Percentiles rank a stretch among this genome's conserved stretches.
Evolutionary conservation across 2,329 filamentous ascomycete genomes (phyloP).

Genomic region (Eurotiales sp.): DNA sequence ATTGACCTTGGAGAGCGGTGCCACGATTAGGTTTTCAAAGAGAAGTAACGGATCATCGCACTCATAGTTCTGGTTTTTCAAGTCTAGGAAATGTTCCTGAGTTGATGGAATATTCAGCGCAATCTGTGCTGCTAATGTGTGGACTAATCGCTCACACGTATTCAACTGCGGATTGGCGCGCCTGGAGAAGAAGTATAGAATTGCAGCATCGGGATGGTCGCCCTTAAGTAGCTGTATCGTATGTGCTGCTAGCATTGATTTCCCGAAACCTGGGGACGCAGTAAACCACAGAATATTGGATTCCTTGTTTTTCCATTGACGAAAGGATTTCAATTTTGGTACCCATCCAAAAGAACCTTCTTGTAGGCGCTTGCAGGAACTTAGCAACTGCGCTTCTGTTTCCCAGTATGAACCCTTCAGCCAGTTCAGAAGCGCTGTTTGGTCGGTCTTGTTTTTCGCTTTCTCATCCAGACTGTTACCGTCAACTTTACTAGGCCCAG

Average conservation of each 20-base stretch:
- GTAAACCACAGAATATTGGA: background rate
- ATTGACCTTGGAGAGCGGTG: background rate
- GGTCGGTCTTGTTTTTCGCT: background rate
- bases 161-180: background rate
- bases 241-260: background rate
- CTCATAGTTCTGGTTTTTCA: background rate
- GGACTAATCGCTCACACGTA: background rate
- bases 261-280: constrained; percentile 1
- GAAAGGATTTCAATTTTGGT: background rate
- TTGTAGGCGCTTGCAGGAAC: background rate
- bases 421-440: background rate
- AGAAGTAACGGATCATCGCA: background rate
- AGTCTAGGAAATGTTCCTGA: background rate
- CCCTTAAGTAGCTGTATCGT: background rate
- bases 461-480: too few species aligned
- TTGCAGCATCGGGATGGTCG: background rate
- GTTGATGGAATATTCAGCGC: background rate
- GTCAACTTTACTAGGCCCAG: too few species aligned
- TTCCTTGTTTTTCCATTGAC: background rate
- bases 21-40: background rate
- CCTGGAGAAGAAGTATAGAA: background rate
- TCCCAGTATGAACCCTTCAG: constrained; percentile 1
- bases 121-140: background rate
- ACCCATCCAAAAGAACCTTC: background rate
- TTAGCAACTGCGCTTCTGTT: constrained; percentile 1